Evolutionary conservation across 164 flowering plant species (phyloP).

Genomic region (Echeveria elegans): DNA sequence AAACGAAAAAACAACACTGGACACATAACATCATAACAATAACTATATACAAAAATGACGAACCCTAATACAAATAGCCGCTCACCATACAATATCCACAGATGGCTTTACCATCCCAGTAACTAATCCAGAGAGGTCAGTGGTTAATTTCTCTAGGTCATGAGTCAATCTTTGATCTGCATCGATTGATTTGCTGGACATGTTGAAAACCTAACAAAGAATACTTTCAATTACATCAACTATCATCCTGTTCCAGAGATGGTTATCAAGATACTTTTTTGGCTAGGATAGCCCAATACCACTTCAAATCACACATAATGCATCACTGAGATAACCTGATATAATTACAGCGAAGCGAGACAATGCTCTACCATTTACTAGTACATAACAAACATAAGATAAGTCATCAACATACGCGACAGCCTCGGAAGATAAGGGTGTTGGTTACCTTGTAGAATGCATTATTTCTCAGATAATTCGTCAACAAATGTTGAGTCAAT

Average conservation of each 20-base stretch:
- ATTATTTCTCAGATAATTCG: slow-evolving; percentile 72
- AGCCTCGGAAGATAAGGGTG: neutral
- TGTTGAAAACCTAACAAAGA: slow-evolving; percentile 66
- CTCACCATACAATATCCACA: slow-evolving; percentile 94
- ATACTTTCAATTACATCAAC: neutral
- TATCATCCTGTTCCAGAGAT: neutral
- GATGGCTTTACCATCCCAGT: slow-evolving; percentile 99
- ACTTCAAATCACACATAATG: neutral
- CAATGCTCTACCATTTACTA: neutral
- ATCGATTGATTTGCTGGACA: slow-evolving; percentile 67
- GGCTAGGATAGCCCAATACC: neutral
- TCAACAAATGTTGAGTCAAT: slow-evolving; percentile 77
- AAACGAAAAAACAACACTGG: neutral
- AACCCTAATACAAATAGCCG: neutral
- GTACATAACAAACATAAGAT: neutral
- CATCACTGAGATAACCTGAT: neutral
- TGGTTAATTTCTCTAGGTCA: slow-evolving; percentile 82
- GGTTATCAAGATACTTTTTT: neutral
- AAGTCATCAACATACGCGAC: neutral
- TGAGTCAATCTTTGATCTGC: slow-evolving; percentile 96
- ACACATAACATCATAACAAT: neutral
- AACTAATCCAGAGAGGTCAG: slow-evolving; percentile 80
- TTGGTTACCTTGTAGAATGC: slow-evolving; percentile 83
- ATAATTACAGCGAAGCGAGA: neutral
- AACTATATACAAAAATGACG: neutral